Evolutionary conservation across 129 eudicot species (phyloP).

Genomic region (Flaveria bidentis): DNA sequence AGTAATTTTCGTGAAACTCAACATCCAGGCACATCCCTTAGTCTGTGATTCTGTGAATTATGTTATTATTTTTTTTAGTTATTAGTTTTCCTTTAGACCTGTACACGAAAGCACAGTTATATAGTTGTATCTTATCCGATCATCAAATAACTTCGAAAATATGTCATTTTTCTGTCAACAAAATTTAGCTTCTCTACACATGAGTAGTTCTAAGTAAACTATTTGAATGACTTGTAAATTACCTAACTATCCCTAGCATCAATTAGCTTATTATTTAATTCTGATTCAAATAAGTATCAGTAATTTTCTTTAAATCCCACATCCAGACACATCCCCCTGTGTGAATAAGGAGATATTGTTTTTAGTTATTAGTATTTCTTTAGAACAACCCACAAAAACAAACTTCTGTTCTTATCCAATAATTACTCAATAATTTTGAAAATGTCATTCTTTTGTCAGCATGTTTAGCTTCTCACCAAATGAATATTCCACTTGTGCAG

Average conservation of each 20-base stretch:
- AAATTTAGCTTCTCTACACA: not conserved
- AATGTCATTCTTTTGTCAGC: slow-evolving; percentile 9
- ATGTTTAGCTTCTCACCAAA: slow-evolving; percentile 28
- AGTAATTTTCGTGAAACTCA: too few relatives aligned
- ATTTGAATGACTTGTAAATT: not conserved
- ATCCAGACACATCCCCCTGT: not conserved
- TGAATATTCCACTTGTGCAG: slow-evolving; percentile 41
- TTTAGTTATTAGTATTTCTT: not conserved
- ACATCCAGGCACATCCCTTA: too few relatives aligned
- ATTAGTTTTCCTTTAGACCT: too few relatives aligned
- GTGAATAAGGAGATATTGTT: not conserved
- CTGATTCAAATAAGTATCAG: not conserved
- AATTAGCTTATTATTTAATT: not conserved
- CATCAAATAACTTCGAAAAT: too few relatives aligned
- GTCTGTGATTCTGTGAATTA: too few relatives aligned
- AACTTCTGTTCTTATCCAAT: not conserved
- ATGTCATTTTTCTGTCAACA: too few relatives aligned
- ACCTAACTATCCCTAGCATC: not conserved
- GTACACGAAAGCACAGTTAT: too few relatives aligned
- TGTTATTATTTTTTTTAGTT: not conserved
- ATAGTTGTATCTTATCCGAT: too few relatives aligned
- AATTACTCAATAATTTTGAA: slow-evolving; percentile 4
- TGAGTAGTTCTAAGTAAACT: not conserved
- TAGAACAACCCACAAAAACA: not conserved
- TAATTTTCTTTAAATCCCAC: not conserved